phyloP scores from a whole-genome alignment of 2,329 filamentous ascomycete genomes.

The Penicillium expansum region DNA sequence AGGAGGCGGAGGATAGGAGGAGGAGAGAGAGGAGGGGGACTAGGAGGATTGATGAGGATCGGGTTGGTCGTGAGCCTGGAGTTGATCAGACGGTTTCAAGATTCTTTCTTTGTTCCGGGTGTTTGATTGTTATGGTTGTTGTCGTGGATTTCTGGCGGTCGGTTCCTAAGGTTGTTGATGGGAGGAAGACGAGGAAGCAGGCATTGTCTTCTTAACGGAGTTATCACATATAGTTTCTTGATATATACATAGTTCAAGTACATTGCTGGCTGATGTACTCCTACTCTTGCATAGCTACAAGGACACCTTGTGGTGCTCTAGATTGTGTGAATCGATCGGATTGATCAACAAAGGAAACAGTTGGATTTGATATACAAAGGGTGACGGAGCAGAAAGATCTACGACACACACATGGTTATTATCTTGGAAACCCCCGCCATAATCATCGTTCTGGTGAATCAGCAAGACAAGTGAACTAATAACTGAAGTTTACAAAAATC shows the following conservation, averaged over 20 bases:
- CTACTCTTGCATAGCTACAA: neutral
- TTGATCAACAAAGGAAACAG: conserved; percentile 28
- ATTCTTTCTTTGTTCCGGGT: conserved; percentile 41
- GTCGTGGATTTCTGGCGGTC: conserved; percentile 7
- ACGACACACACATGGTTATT: conserved; percentile 32
- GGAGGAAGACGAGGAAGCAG: conserved; percentile 5
- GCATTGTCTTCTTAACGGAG: neutral
- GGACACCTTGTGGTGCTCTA: neutral
- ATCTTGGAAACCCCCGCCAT: conserved; percentile 13
- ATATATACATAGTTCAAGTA: neutral
- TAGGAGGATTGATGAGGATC: conserved; percentile 24
- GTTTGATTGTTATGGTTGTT: conserved; percentile 35
- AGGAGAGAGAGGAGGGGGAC: conserved; percentile 47
- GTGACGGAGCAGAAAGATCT: conserved; percentile 21
- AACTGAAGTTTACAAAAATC: conserved; percentile 17
- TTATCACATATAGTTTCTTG: neutral
- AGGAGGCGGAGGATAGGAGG: conserved; percentile 60
- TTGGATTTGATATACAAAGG: conserved; percentile 38
- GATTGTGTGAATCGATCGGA: neutral
- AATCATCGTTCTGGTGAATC: conserved; percentile 14
- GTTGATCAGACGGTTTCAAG: conserved; percentile 25
- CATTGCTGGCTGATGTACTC: conserved; percentile 2
- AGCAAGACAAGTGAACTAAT: conserved; percentile 10
- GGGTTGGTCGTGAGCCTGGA: conserved; percentile 2
- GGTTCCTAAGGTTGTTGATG: neutral